Percentiles rank a stretch among this genome's conserved stretches.
Evolutionary conservation across 441 rosid species (phyloP).

Genomic region (Populus hybrid): DNA sequence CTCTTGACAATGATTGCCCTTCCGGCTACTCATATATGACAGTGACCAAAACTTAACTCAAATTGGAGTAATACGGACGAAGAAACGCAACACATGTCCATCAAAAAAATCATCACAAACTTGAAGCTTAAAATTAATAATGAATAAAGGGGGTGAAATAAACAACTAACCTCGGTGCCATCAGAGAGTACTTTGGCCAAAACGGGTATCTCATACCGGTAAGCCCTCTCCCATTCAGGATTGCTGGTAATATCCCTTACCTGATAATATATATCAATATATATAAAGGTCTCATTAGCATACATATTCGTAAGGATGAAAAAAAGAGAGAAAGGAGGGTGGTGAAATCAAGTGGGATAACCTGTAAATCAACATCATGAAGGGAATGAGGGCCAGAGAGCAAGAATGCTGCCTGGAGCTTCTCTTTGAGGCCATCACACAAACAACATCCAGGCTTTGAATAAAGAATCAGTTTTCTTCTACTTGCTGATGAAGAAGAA

Average conservation of each 20-base stretch:
- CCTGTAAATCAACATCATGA: conserved; percentile 68
- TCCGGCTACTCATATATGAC: neutral
- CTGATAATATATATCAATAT: conserved; percentile 24
- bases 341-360: conserved; percentile 4
- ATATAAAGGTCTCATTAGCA: neutral
- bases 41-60: neutral
- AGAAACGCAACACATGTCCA: neutral
- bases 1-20: neutral
- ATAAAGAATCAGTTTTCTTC: conserved; percentile 69
- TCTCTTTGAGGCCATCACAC: conserved; percentile 95
- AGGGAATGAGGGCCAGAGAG: conserved; percentile 67
- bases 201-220: conserved; percentile 83
- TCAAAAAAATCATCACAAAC: neutral
- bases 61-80: neutral
- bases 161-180: conserved; percentile 22
- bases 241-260: conserved; percentile 74
- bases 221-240: conserved; percentile 83
- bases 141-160: neutral
- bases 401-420: conserved; percentile 74
- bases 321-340: neutral
- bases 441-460: conserved; percentile 89
- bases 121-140: neutral
- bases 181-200: conserved; percentile 65
- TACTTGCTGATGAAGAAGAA: conserved; percentile 23
- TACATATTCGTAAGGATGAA: neutral